A percentile compares a stretch with the other conserved stretches of the same genome.
Evolutionary conservation across 805 yeast species (phyloP).

Genomic region (Gaillardinia entomophila): DNA sequence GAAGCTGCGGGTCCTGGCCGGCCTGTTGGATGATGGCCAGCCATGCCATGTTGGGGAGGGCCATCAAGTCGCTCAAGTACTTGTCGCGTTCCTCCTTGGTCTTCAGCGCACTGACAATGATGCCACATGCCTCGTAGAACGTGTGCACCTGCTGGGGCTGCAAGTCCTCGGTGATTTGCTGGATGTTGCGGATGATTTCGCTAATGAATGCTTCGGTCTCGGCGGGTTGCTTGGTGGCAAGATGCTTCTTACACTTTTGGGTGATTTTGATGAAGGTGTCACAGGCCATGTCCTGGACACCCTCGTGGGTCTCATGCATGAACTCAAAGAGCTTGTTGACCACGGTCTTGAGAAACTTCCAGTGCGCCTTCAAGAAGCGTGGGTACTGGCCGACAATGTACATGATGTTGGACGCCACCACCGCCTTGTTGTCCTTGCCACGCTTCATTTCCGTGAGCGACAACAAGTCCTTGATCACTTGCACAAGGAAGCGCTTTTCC

Average conservation of each 20-base stretch:
- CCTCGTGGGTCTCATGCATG: conserved; percentile 99
- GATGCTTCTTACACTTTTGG: conserved; percentile 90
- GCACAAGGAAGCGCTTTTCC: conserved; percentile 89
- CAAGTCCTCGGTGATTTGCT: conserved; percentile 81
- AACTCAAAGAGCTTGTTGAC: conserved; percentile 93
- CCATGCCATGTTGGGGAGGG: conserved; percentile 94
- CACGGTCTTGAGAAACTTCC: conserved; percentile 95
- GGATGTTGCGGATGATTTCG: conserved; percentile 80
- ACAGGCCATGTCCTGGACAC: conserved; percentile 99
- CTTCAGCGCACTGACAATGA: conserved; percentile 83
- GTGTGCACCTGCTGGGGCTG: conserved; percentile 98
- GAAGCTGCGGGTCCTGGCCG: conserved; percentile 71
- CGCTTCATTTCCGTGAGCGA: conserved; percentile 92
- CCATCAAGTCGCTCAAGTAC: conserved; percentile 75
- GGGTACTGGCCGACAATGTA: conserved; percentile 99
- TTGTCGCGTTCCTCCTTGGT: conserved; percentile 63
- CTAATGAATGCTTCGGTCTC: conserved; percentile 89
- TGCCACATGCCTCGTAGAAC: conserved; percentile 95
- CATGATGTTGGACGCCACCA: conserved; percentile 99
- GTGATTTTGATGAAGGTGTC: conserved; percentile 97
- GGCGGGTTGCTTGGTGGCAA: conserved; percentile 78
- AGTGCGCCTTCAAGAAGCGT: conserved; percentile 92
- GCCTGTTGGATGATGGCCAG: conserved; percentile 80
- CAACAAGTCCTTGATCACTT: conserved; percentile 86
- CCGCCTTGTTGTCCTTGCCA: conserved; percentile 97